Evolutionary conservation across 257 asterid species (phyloP).

Genomic region (Fraxinus anomala): DNA sequence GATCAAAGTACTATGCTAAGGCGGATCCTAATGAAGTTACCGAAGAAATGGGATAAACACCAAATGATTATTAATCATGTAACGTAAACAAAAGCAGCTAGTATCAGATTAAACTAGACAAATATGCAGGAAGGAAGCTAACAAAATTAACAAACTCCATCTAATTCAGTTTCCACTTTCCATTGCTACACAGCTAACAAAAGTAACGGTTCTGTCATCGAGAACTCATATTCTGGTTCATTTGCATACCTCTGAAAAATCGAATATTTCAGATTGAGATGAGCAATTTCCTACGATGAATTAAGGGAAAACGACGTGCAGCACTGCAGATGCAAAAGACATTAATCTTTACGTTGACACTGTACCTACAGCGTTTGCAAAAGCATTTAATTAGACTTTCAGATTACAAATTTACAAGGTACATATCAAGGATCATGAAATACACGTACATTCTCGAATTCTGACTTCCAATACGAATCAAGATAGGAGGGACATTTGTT

Average conservation of each 20-base stretch:
- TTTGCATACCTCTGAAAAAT: conserved; percentile 25
- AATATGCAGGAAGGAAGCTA: background rate
- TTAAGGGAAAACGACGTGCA: background rate
- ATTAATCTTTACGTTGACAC: background rate
- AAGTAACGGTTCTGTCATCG: background rate
- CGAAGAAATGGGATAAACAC: no score
- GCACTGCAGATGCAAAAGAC: background rate
- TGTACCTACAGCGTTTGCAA: background rate
- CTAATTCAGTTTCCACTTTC: background rate
- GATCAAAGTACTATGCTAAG: no score
- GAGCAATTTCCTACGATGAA: conserved; percentile 26
- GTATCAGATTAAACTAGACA: background rate
- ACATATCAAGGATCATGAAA: background rate
- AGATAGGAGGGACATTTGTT: background rate
- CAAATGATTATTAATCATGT: background rate
- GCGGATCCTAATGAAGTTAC: no score
- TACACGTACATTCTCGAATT: background rate
- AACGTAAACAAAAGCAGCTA: background rate
- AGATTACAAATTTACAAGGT: background rate
- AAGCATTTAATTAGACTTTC: background rate
- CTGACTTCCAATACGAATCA: background rate
- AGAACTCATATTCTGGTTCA: conserved; percentile 1
- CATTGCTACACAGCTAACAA: background rate
- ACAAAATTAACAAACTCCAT: background rate
- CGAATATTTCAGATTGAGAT: conserved; percentile 10